Conservation (phyloP, 805 yeast species). For the Pichia scutulata region DNA sequence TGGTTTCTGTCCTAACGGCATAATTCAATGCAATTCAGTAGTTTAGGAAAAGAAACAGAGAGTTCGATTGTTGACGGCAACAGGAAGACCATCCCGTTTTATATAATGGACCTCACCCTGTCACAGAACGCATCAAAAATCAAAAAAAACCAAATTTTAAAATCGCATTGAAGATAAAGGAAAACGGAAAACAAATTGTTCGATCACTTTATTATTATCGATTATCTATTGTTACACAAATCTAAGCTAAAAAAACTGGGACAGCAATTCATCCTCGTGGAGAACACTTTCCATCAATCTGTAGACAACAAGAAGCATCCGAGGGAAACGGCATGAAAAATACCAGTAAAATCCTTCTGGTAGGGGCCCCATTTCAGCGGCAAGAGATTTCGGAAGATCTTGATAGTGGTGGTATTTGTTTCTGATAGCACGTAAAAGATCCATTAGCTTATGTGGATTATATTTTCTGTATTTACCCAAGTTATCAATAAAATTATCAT, state of each 20-base stretch:
- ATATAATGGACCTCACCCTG: not conserved
- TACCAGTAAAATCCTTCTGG: constrained; percentile 81
- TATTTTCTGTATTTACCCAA: constrained; percentile 89
- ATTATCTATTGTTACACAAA: not conserved
- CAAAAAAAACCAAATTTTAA: too few relatives aligned
- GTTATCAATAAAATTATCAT: constrained; percentile 66
- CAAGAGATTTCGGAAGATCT: constrained; percentile 69
- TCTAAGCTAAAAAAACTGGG: constrained; percentile 3
- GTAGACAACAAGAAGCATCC: constrained; percentile 67
- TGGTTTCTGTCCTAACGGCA: constrained; percentile 17
- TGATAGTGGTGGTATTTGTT: constrained; percentile 93
- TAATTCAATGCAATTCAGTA: not conserved
- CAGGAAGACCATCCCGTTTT: not conserved
- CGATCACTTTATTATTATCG: not conserved
- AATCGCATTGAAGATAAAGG: not conserved
- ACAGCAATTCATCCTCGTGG: constrained; percentile 48
- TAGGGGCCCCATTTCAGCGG: constrained; percentile 60
- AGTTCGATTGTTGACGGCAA: not conserved
- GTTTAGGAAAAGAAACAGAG: not conserved
- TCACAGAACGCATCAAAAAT: not conserved
- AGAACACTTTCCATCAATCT: constrained; percentile 49
- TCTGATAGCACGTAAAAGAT: constrained; percentile 78
- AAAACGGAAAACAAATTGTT: too few relatives aligned
- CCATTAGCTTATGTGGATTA: constrained; percentile 70
- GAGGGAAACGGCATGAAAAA: constrained; percentile 71